phyloP scores from a whole-genome alignment of 2,329 filamentous ascomycete species.

The Paecilomyces dactylethromorphus region DNA sequence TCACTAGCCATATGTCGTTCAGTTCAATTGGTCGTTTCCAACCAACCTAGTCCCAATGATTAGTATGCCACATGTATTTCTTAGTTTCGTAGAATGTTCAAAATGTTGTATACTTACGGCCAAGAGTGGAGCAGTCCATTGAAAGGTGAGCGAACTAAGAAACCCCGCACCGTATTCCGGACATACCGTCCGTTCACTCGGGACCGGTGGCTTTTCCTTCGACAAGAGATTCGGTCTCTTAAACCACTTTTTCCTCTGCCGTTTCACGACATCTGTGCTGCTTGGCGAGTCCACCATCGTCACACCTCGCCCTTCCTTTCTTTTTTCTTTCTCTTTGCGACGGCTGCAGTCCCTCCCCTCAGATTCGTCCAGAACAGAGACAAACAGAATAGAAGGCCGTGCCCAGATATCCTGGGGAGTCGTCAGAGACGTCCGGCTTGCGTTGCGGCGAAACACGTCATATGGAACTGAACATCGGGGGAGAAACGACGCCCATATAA shows the following conservation, averaged over 20 bases:
- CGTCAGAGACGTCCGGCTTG: not conserved
- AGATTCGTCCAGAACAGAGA: not conserved
- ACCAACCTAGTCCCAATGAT: slow-evolving; percentile 51
- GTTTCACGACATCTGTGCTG: not conserved
- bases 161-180: slow-evolving; percentile 65
- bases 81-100: not conserved
- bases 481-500: not conserved
- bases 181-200: slow-evolving; percentile 46
- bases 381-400: not conserved
- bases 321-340: not conserved
- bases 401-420: not conserved
- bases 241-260: not conserved
- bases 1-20: slow-evolving; percentile 78
- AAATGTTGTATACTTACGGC: slow-evolving; percentile 41
- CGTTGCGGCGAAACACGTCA: not conserved
- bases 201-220: slow-evolving; percentile 42
- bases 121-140: slow-evolving; percentile 85
- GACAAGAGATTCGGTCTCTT: not conserved
- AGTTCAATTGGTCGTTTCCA: slow-evolving; percentile 74
- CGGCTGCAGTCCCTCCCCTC: not conserved
- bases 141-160: slow-evolving; percentile 68
- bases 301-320: not conserved
- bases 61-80: slow-evolving; percentile 2
- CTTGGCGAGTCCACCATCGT: not conserved
- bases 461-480: not conserved